Evolutionary conservation across 1,139 yeast genomes (phyloP).

Genomic region (Sugiyamaella japonica): DNA sequence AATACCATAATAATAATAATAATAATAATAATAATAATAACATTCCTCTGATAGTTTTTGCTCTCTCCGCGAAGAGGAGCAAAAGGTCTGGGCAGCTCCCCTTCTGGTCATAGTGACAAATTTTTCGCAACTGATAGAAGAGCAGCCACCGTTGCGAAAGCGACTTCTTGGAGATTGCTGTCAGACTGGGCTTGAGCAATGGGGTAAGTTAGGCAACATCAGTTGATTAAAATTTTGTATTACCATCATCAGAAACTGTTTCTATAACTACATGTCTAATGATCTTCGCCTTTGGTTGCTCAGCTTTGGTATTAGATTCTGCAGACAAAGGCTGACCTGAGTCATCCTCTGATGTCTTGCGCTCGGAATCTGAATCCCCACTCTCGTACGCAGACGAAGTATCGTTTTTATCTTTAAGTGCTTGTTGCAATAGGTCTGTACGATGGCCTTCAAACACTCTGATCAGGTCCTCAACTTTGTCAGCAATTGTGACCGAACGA

Average conservation of each 20-base stretch:
- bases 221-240: conserved; percentile 7
- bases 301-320: too few species aligned
- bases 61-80: too few species aligned
- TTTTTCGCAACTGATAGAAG: too few species aligned
- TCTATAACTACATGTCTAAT: conserved; percentile 30
- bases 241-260: conserved; percentile 32
- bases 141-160: too few species aligned
- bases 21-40: conserved; percentile 1
- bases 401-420: conserved; percentile 8
- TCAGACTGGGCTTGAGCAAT: neutral
- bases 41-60: neutral
- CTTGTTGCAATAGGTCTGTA: conserved; percentile 22
- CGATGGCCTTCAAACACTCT: conserved; percentile 27
- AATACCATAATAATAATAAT: too few species aligned
- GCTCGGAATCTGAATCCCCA: conserved; percentile 8
- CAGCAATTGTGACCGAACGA: conserved; percentile 29
- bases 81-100: too few species aligned
- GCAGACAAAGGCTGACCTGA: neutral
- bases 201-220: neutral
- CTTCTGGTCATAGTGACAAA: too few species aligned
- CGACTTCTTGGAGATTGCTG: too few species aligned
- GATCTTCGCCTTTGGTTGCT: conserved; percentile 11
- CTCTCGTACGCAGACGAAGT: conserved; percentile 9
- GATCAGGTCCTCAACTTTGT: conserved; percentile 31
- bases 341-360: too few species aligned